Base-by-base conservation (phyloP, 2,329 filamentous ascomycete species). In the Alternaria atra region DNA sequence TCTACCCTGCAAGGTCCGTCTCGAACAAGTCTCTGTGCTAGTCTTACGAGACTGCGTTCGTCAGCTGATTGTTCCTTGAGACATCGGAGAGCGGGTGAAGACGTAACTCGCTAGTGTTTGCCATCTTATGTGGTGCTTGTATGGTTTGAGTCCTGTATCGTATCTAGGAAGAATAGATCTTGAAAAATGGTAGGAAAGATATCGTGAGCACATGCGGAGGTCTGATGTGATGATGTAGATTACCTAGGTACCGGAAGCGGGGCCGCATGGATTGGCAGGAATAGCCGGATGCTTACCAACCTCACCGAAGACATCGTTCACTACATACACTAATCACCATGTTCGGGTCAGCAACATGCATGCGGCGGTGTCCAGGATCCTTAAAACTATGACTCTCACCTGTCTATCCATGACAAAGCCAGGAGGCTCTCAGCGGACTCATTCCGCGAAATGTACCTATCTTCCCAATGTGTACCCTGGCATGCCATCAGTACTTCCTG, bases 21-120 rank as follows among this genome's bases (percentile, higher is more conserved):
- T 4, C 73, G 71, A 15, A 72, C 74, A 30, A 83, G 77, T 53
- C 77, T 79, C 61, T 79, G 69, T 53, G 81, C 81, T 23, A 83
- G 74, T 20, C 77, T 73, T 10, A 69, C 67, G 23, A 82, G 75
- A 64, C 79, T 82, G 51, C 5, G 34, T n/a, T n/a, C 47, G 42
- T 64, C 8, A 58, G 46, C 53, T 34, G 4, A n/a, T 35, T 5
- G 8, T n/a, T 27, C 17, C n/a, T 5, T 8, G 32, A 9, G 8
- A 7, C 8, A 40, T 25, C n/a, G 20, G 1, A 7, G 3, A 7
- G 9, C 7, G 8, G 7, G 12, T 30, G n/a, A 20, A 12, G 29
- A 40, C 51, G 46, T 25, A 59, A 50, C 56, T 59, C 56, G 13
- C 34, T 53, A 3, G 51, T 59, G 34, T 10, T 52, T 3, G 51